Evolutionary conservation across 345 rosid genomes (phyloP).

Genomic region (Linum usitatissimum): DNA sequence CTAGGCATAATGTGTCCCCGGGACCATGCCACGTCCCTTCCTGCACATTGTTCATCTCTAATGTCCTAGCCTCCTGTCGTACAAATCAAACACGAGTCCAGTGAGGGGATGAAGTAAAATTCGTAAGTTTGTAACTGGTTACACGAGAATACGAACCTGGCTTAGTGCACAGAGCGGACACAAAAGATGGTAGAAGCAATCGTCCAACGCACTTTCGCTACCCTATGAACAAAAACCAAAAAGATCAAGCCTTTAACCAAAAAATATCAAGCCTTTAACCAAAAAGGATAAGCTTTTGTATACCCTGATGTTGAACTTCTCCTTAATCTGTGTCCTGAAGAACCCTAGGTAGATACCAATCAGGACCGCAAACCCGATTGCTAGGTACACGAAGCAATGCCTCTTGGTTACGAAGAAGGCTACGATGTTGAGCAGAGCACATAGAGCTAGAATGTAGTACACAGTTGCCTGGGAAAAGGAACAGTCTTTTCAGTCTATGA

Average conservation of each 20-base stretch:
- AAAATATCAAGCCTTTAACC: background rate
- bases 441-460: conserved; percentile 40
- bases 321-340: conserved; percentile 54
- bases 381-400: conserved; percentile 58
- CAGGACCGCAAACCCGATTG: conserved; percentile 39
- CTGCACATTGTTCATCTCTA: conserved; percentile 95
- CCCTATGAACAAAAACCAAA: conserved; percentile 35
- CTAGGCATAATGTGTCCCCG: conserved; percentile 74
- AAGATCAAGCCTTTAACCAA: too few species aligned
- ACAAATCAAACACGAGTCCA: background rate
- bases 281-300: conserved; percentile 13
- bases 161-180: conserved; percentile 74
- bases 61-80: conserved; percentile 66
- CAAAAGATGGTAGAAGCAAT: conserved; percentile 57
- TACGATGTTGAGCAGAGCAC: conserved; percentile 32
- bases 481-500: background rate
- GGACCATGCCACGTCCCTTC: conserved; percentile 93
- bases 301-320: conserved; percentile 77
- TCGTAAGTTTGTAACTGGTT: too few species aligned
- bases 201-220: conserved; percentile 53
- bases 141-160: conserved; percentile 35
- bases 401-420: conserved; percentile 51
- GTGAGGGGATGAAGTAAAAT: too few species aligned
- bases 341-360: conserved; percentile 55
- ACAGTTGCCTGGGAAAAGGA: conserved; percentile 45